Conservation (phyloP, 1,284 basidiomycete genomes). For the Thecaphora thlaspeos region DNA sequence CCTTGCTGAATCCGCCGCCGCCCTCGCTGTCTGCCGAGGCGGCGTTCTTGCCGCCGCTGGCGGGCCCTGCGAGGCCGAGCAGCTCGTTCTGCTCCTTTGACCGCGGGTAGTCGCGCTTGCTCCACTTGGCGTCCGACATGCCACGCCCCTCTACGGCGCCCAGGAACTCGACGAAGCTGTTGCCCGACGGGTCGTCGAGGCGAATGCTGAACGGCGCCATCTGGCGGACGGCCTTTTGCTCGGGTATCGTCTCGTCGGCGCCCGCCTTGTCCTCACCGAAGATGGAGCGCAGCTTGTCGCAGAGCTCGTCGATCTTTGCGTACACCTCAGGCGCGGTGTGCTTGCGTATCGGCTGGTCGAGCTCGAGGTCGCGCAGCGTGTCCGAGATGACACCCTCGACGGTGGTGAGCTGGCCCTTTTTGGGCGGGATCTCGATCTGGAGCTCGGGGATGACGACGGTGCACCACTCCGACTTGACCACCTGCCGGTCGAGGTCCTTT, state of each 20-base stretch:
- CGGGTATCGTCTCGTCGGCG: too few species aligned
- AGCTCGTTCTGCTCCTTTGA: conserved; percentile 79
- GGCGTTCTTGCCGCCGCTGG: too few species aligned
- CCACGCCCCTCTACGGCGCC: conserved; percentile 44
- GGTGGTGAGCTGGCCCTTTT: conserved; percentile 88
- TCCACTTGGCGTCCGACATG: conserved; percentile 88
- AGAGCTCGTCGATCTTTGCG: conserved; percentile 74
- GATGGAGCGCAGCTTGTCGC: conserved; percentile 70
- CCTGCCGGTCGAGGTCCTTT: conserved; percentile 83
- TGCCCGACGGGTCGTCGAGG: conserved; percentile 90
- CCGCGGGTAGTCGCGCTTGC: conserved; percentile 79
- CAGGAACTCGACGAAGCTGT: conserved; percentile 69
- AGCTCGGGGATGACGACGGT: conserved; percentile 82
- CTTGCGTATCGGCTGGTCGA: conserved; percentile 81
- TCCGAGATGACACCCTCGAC: conserved; percentile 89
- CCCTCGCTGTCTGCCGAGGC: conserved; percentile 22
- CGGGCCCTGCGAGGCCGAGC: conserved; percentile 68
- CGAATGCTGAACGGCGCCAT: conserved; percentile 78
- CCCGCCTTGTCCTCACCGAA: conserved; percentile 66
- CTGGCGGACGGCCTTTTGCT: conserved; percentile 59
- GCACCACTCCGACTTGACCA: conserved; percentile 85
- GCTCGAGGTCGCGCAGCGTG: conserved; percentile 76
- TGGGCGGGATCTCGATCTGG: conserved; percentile 80
- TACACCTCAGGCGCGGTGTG: conserved; percentile 77
- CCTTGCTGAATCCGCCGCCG: conserved; percentile 50